Conservation (phyloP, 2,329 filamentous ascomycete species). For the Blastomyces emzantsi region DNA sequence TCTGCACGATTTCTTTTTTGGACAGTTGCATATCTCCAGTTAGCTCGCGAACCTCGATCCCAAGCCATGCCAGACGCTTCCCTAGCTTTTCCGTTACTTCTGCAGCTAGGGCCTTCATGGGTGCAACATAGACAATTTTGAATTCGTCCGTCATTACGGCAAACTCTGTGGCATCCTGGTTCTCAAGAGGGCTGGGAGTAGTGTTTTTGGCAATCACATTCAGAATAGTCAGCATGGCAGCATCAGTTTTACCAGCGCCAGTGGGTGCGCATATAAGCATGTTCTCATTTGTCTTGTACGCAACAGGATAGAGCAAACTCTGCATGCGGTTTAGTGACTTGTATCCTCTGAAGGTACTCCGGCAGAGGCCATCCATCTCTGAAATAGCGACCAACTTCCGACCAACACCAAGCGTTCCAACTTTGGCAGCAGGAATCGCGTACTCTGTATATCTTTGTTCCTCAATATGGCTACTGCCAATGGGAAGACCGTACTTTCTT, state of each 20-base stretch:
- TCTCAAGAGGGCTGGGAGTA: slow-evolving; percentile 66
- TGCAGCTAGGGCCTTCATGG: slow-evolving; percentile 96
- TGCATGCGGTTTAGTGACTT: slow-evolving; percentile 95
- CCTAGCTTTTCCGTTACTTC: slow-evolving; percentile 93
- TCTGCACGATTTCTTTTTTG: slow-evolving; percentile 89
- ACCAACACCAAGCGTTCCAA: slow-evolving; percentile 62
- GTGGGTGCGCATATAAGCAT: slow-evolving; percentile 98
- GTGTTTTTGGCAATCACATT: slow-evolving; percentile 84
- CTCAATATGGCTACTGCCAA: slow-evolving; percentile 63
- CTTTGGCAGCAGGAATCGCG: slow-evolving; percentile 69
- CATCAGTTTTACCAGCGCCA: slow-evolving; percentile 97
- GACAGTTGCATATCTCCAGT: slow-evolving; percentile 99
- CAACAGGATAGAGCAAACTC: slow-evolving; percentile 88
- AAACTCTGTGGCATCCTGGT: slow-evolving; percentile 66
- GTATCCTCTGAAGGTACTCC: slow-evolving; percentile 89
- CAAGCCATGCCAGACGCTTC: slow-evolving; percentile 86
- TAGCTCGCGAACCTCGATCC: slow-evolving; percentile 82
- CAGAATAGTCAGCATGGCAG: slow-evolving; percentile 91
- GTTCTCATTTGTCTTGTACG: slow-evolving; percentile 92
- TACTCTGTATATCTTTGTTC: slow-evolving; percentile 82
- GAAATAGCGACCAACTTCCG: slow-evolving; percentile 69
- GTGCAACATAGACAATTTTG: slow-evolving; percentile 97
- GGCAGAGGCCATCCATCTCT: slow-evolving; percentile 81
- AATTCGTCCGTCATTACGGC: slow-evolving; percentile 77
- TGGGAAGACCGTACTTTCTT: slow-evolving; percentile 71